These are phyloP conservation scores for Tricharina praecox DNA, from an alignment of 495 filamentous ascomycete genomes.

Conservation along the genomic window DNA sequence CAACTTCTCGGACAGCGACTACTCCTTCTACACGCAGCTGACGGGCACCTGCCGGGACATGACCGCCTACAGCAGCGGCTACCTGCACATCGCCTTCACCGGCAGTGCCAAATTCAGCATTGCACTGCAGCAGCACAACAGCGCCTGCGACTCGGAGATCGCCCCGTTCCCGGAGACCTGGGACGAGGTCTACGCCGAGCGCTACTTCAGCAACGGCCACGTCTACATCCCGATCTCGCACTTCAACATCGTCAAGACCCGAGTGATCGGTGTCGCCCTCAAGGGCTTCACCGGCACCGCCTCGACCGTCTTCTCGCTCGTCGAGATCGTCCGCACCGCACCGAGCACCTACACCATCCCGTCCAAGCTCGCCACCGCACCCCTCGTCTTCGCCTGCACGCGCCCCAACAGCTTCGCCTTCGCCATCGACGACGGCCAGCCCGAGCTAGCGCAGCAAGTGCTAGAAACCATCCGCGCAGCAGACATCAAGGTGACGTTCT, in stretches of 20 bases:
- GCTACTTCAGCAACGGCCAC: conserved; percentile 40
- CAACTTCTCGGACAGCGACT: conserved; percentile 47
- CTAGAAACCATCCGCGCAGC: conserved; percentile 47
- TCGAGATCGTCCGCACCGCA: conserved; percentile 44
- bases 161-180: conserved; percentile 54
- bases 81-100: conserved; percentile 50
- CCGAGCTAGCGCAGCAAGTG: conserved; percentile 40
- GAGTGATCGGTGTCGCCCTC: conserved; percentile 47
- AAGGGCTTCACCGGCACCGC: conserved; percentile 47
- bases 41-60: conserved; percentile 47
- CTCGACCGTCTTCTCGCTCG: conserved; percentile 38
- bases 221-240: conserved; percentile 59
- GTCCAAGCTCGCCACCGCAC: conserved; percentile 44
- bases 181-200: conserved; percentile 51
- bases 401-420: conserved; percentile 62
- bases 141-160: conserved; percentile 37
- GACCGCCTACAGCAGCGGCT: conserved; percentile 36
- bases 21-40: conserved; percentile 54
- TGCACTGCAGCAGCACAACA: conserved; percentile 55
- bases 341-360: conserved; percentile 38
- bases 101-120: conserved; percentile 50
- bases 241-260: conserved; percentile 46
- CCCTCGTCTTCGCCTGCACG: conserved; percentile 46
- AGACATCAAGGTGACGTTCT: conserved; percentile 49
- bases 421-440: conserved; percentile 66